These are phyloP conservation scores for Vinca minor DNA, from an alignment of 257 asterid genomes.

Conservation along the genomic window DNA sequence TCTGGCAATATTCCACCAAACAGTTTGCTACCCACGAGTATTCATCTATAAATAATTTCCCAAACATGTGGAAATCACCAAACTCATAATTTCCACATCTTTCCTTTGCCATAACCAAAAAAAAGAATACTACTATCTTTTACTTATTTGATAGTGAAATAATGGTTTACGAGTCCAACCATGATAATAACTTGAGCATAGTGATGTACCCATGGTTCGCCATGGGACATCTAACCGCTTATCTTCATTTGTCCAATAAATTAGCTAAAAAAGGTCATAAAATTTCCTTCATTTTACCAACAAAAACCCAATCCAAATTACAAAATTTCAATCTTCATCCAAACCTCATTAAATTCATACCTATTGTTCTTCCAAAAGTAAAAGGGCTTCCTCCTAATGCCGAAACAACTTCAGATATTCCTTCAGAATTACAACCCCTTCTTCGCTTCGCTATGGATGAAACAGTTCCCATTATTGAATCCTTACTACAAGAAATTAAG, in stretches of 20 bases:
- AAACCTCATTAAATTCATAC: conserved; percentile 26
- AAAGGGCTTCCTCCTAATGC: conserved; percentile 42
- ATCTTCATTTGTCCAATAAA: conserved; percentile 36
- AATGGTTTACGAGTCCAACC: too few species aligned
- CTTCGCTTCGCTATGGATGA: conserved; percentile 45
- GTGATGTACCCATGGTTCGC: conserved; percentile 65
- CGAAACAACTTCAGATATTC: conserved; percentile 45
- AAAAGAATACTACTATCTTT: too few species aligned
- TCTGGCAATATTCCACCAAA: too few species aligned
- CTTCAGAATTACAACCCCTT: conserved; percentile 9
- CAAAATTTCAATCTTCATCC: conserved; percentile 30
- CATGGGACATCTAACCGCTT: conserved; percentile 45
- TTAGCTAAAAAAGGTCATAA: conserved; percentile 45
- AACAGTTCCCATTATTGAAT: conserved; percentile 26
- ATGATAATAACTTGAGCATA: background rate
- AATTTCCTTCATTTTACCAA: conserved; percentile 33
- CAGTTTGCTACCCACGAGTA: too few species aligned
- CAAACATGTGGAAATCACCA: too few species aligned
- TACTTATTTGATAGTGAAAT: too few species aligned
- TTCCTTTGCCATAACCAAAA: too few species aligned
- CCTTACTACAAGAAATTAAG: conserved; percentile 14
- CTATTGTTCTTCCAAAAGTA: conserved; percentile 36
- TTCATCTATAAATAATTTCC: too few species aligned
- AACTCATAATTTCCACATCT: too few species aligned
- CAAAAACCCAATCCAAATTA: conserved; percentile 15